Evolutionary conservation across 2,329 filamentous ascomycete genomes (phyloP).

Genomic region (Lasiodiplodia hormozganensis): DNA sequence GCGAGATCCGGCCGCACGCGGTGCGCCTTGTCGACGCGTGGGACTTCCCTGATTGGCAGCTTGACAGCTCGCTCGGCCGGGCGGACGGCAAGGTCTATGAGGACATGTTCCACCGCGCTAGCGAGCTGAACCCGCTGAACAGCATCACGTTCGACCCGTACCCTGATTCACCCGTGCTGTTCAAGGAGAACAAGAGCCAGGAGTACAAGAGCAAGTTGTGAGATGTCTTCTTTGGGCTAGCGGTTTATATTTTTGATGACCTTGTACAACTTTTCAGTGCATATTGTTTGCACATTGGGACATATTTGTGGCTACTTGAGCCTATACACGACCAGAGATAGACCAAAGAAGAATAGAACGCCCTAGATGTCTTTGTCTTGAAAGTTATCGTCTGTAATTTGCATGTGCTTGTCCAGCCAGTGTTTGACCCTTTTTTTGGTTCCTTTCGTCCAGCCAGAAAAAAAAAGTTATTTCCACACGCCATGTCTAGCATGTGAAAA

Average conservation of each 20-base stretch:
- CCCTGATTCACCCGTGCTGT: conserved; percentile 66
- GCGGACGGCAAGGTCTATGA: conserved; percentile 79
- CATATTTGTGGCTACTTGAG: conserved; percentile 32
- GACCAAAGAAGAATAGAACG: conserved; percentile 35
- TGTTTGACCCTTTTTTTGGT: background rate
- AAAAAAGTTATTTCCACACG: background rate
- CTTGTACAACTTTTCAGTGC: conserved; percentile 24
- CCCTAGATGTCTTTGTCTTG: conserved; percentile 32
- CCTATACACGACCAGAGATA: conserved; percentile 29
- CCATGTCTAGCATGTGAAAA: conserved; percentile 2
- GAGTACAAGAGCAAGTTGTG: conserved; percentile 27
- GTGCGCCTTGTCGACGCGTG: conserved; percentile 75
- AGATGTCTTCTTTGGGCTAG: background rate
- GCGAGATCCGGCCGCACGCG: conserved; percentile 76
- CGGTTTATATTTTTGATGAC: conserved; percentile 1
- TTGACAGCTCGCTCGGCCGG: conserved; percentile 73
- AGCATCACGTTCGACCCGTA: conserved; percentile 75
- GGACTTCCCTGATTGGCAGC: conserved; percentile 80
- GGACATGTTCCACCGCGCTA: conserved; percentile 76
- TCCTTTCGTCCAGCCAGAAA: no score
- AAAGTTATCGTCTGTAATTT: conserved; percentile 22
- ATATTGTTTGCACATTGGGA: conserved; percentile 24
- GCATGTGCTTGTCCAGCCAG: background rate
- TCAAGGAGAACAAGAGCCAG: conserved; percentile 57
- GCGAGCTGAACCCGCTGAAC: conserved; percentile 76